Base-by-base conservation (phyloP, 495 filamentous ascomycete species). In the Choiromyces venosus region DNA sequence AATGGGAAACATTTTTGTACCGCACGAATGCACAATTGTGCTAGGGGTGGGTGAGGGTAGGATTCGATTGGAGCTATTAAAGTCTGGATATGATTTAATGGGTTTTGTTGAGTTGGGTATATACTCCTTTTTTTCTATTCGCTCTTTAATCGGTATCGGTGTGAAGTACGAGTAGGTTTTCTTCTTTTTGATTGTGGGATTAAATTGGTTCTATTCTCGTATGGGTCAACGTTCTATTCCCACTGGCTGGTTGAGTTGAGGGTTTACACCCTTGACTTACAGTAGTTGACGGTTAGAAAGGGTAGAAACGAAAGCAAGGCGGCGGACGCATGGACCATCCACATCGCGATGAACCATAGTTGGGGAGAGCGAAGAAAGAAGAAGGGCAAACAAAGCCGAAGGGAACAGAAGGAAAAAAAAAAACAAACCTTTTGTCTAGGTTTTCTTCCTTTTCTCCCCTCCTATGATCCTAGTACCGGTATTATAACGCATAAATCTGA, bases 261-360 rank as follows among this genome's bases (percentile, higher is more conserved):
- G 25, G 52, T 61, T 61, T 33, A 29, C 52, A 33, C 52, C 52
- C 25, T 29, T 61, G 25, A 33, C 52, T 61, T 61, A 18, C 2
- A 0, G 52, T 14, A 61, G 52, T 61, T 33, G 52, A 61, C 25
- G 52, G 52, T 61, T 33, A 61, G 52, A 61, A 61, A 61, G 52
- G 52, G 52, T 29, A 33, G 52, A 61, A 61, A 33, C 33, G 52
- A 61, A 61, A 61, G 25, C 52, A 1, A 61, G 52, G 67, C 65
- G 73, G 69, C 74, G 68, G 69, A 67, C 75, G 75, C 74, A 77
- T 77, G 74, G 75, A 77, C 75, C 75, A 73, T 77, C 75, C 75
- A 73, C 37, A 77, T 77, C 69, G 75, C 74, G 75, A 69, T 75
- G 65, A 14, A 39, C 9, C 29, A 71, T 74, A 35, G 65, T 33